These are phyloP conservation scores for Leccinum subspadiceum DNA, from an alignment of 1,284 basidiomycete genomes.

Conservation along the genomic window DNA sequence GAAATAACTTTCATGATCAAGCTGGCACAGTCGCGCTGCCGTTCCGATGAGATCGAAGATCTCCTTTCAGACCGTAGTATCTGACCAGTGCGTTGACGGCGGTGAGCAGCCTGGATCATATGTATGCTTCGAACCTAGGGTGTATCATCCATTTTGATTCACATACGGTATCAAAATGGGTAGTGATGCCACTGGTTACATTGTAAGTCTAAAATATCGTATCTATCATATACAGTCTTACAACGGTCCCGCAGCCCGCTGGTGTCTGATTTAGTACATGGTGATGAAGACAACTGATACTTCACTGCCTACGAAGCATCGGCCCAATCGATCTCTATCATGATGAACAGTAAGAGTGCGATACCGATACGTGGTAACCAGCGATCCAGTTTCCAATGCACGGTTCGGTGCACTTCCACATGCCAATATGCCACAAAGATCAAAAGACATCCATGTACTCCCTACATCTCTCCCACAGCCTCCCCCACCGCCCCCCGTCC, in stretches of 20 bases:
- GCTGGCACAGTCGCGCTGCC: background rate
- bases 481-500: conserved; percentile 62
- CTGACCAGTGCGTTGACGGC: background rate
- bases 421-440: background rate
- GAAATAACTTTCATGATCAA: background rate
- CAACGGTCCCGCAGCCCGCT: background rate
- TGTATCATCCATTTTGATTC: background rate
- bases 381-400: background rate
- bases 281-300: background rate
- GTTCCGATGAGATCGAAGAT: background rate
- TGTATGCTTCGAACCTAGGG: background rate
- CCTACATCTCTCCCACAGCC: conserved; percentile 56
- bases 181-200: too few relatives aligned
- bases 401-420: background rate
- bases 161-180: background rate
- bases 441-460: conserved; percentile 58
- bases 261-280: background rate
- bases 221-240: background rate
- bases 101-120: background rate
- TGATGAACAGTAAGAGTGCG: background rate
- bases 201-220: background rate
- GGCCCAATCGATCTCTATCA: background rate
- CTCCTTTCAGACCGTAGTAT: background rate
- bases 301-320: background rate
- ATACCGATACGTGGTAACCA: background rate